phyloP scores from a whole-genome alignment of 306 rosid genomes.

The Astragalus membranaceus region DNA sequence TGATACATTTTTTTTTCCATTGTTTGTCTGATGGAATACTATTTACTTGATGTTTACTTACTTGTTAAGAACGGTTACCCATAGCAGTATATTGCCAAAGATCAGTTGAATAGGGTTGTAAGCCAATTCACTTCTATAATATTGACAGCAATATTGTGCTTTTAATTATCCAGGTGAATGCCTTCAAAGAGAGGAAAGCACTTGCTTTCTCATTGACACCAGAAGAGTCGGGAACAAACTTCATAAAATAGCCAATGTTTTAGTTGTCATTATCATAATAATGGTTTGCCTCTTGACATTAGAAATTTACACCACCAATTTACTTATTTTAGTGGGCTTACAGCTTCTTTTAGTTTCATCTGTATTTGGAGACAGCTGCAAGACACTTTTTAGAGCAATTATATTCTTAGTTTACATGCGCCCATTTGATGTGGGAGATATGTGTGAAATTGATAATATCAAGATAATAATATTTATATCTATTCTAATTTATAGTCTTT shows the following conservation, averaged over 20 bases:
- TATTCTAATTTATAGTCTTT: neutral
- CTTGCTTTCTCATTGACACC: slow-evolving; percentile 86
- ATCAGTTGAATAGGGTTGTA: no score
- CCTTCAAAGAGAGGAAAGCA: slow-evolving; percentile 88
- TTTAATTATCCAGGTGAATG: slow-evolving; percentile 57
- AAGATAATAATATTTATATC: slow-evolving; percentile 51
- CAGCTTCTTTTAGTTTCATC: slow-evolving; percentile 82
- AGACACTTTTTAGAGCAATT: slow-evolving; percentile 77
- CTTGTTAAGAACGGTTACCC: no score
- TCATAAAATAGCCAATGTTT: slow-evolving; percentile 56
- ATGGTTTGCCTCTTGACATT: slow-evolving; percentile 68
- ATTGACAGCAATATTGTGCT: neutral
- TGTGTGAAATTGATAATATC: slow-evolving; percentile 75
- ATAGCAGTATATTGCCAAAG: no score
- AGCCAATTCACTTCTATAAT: no score
- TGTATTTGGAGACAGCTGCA: slow-evolving; percentile 87
- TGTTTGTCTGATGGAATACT: no score
- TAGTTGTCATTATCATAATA: slow-evolving; percentile 45
- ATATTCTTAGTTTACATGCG: slow-evolving; percentile 82
- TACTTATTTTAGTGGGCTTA: slow-evolving; percentile 65
- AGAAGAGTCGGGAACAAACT: slow-evolving; percentile 91
- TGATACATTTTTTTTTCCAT: no score
- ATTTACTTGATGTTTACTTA: no score
- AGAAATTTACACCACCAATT: slow-evolving; percentile 64
- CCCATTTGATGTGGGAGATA: slow-evolving; percentile 92